Evolutionary conservation across 139 green algal species (phyloP).

Genomic region (Pseudopediastrum boryanum): DNA sequence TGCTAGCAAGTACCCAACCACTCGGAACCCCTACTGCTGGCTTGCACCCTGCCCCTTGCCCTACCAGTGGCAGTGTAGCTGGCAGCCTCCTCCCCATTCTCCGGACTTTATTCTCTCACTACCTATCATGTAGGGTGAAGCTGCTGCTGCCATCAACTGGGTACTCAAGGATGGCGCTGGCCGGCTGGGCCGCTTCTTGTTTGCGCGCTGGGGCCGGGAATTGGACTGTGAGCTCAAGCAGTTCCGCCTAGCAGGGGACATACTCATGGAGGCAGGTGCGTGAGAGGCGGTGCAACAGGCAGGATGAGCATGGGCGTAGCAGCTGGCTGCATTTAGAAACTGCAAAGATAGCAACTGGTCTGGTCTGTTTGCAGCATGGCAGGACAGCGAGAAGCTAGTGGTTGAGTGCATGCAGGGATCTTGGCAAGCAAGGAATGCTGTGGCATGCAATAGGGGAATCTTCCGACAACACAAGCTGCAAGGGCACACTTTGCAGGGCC

Average conservation of each 20-base stretch:
- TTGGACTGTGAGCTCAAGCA: constrained; percentile 93
- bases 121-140: constrained; percentile 48
- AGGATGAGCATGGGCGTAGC: background rate
- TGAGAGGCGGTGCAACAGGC: background rate
- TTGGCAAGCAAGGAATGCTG: too few species aligned
- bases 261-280: constrained; percentile 65
- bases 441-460: too few species aligned
- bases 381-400: background rate
- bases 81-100: too few species aligned
- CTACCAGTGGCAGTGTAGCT: too few species aligned
- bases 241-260: constrained; percentile 75
- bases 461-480: too few species aligned
- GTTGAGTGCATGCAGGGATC: too few species aligned
- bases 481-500: too few species aligned
- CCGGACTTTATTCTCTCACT: too few species aligned
- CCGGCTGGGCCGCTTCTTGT: constrained; percentile 84
- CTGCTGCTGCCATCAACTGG: constrained; percentile 90
- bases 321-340: background rate
- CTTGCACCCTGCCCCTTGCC: too few species aligned
- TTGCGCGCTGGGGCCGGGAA: constrained; percentile 82
- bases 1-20: too few species aligned
- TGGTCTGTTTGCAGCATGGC: background rate
- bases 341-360: background rate
- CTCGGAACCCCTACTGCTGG: too few species aligned
- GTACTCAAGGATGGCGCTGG: constrained; percentile 88